phyloP scores from a whole-genome alignment of 768 basidiomycete genomes.

The Suillus weaverae region DNA sequence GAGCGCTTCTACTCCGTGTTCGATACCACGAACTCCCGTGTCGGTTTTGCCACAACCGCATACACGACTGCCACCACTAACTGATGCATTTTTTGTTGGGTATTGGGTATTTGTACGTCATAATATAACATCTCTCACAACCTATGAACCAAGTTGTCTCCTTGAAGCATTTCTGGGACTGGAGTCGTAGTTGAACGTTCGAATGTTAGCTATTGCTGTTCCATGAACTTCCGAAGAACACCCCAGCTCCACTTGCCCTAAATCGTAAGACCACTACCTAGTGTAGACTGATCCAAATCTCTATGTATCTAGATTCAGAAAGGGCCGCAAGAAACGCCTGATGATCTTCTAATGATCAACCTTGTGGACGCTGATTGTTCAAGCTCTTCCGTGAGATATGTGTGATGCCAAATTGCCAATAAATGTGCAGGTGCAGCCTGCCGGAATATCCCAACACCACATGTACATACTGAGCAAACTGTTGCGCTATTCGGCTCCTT shows the following conservation, averaged over 20 bases:
- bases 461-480: no score
- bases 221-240: background rate
- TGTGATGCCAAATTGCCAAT: background rate
- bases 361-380: background rate
- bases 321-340: background rate
- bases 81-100: conserved; percentile 15
- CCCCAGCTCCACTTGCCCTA: background rate
- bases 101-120: background rate
- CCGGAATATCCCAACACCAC: no score
- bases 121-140: background rate
- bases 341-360: background rate
- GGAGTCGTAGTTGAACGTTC: background rate
- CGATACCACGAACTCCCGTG: conserved; percentile 54
- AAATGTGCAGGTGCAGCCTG: no score
- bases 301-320: background rate
- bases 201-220: background rate
- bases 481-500: no score
- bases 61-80: conserved; percentile 34
- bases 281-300: background rate
- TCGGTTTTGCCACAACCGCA: conserved; percentile 29
- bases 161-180: background rate
- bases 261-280: background rate
- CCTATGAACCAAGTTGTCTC: background rate
- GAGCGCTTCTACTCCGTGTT: conserved; percentile 68
- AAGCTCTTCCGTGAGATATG: background rate